Conservation (phyloP, 1,284 basidiomycete species). For the Ganoderma resinaceum region DNA sequence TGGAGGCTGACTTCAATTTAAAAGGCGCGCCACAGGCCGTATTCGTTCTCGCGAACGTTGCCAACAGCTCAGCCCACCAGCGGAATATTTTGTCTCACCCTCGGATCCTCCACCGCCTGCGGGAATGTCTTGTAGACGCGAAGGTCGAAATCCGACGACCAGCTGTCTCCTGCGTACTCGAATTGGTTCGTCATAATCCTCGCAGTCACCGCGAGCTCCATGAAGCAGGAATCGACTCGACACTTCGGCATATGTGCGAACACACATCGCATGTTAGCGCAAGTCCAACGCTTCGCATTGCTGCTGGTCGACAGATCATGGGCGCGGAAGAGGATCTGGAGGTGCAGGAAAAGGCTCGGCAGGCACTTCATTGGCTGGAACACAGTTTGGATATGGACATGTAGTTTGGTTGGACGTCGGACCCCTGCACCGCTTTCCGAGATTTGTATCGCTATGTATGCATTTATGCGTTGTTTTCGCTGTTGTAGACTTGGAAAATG, state of each 20-base stretch:
- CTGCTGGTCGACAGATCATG: slow-evolving; percentile 37
- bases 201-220: slow-evolving; percentile 45
- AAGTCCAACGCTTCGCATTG: slow-evolving; percentile 40
- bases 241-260: slow-evolving; percentile 58
- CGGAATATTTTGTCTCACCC: slow-evolving; percentile 56
- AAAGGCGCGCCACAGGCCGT: slow-evolving; percentile 49
- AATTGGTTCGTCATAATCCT: slow-evolving; percentile 51
- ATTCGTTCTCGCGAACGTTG: slow-evolving; percentile 66
- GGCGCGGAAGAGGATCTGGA: slow-evolving; percentile 58
- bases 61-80: slow-evolving; percentile 60
- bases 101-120: slow-evolving; percentile 57
- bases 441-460: slow-evolving; percentile 21
- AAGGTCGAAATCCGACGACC: slow-evolving; percentile 65
- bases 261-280: slow-evolving; percentile 44
- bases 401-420: slow-evolving; percentile 10
- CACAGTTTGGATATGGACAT: slow-evolving; percentile 32
- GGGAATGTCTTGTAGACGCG: slow-evolving; percentile 61
- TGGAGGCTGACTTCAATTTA: background rate
- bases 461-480: slow-evolving; percentile 11
- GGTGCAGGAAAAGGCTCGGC: slow-evolving; percentile 59
- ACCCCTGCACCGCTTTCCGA: slow-evolving; percentile 2
- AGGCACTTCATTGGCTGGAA: slow-evolving; percentile 50
- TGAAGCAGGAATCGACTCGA: slow-evolving; percentile 52
- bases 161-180: slow-evolving; percentile 61
- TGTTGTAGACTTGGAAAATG: slow-evolving; percentile 3